Percentiles rank a stretch among this genome's conserved stretches.
phyloP scores from a whole-genome alignment of 2,329 filamentous ascomycete species.

The Botrytis squamosa region DNA sequence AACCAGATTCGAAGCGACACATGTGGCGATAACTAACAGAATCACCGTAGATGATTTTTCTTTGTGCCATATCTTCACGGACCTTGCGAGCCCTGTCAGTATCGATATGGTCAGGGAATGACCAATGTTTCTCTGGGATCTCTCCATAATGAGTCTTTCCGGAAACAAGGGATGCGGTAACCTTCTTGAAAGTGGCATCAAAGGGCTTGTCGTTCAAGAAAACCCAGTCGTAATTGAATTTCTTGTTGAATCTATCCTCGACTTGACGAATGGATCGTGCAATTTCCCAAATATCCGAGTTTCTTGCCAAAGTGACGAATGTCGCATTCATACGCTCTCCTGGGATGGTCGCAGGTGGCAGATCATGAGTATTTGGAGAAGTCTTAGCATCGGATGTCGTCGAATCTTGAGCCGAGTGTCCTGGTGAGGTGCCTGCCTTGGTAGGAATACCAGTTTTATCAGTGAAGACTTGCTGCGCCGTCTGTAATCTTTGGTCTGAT shows the following conservation, averaged over 20 bases:
- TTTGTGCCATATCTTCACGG: constrained; percentile 87
- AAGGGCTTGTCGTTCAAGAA: constrained; percentile 97
- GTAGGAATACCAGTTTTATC: constrained; percentile 30
- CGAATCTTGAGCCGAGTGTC: constrained; percentile 29
- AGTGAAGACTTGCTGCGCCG: constrained; percentile 34
- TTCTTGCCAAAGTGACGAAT: constrained; percentile 92
- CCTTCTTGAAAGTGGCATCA: constrained; percentile 87
- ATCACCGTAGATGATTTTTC: constrained; percentile 98
- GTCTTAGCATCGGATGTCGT: constrained; percentile 24
- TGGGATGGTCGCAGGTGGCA: constrained; percentile 50
- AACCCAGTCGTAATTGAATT: constrained; percentile 98
- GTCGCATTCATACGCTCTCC: constrained; percentile 91
- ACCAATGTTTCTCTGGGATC: constrained; percentile 93
- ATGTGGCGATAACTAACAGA: constrained; percentile 97
- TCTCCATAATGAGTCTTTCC: constrained; percentile 88
- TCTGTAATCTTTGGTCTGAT: constrained; percentile 45
- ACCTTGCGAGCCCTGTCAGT: constrained; percentile 88
- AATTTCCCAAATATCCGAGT: constrained; percentile 94
- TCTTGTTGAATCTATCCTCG: constrained; percentile 96
- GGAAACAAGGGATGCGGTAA: constrained; percentile 86
- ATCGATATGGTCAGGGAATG: constrained; percentile 93
- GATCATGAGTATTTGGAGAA: constrained; percentile 38
- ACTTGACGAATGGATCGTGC: constrained; percentile 92
- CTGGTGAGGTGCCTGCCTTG: constrained; percentile 29
- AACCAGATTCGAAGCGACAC: constrained; percentile 98